Evolutionary conservation across 306 rosid genomes (phyloP), one percentile per base, ranked within the genome.

Genomic region (Lupinus albus): DNA sequence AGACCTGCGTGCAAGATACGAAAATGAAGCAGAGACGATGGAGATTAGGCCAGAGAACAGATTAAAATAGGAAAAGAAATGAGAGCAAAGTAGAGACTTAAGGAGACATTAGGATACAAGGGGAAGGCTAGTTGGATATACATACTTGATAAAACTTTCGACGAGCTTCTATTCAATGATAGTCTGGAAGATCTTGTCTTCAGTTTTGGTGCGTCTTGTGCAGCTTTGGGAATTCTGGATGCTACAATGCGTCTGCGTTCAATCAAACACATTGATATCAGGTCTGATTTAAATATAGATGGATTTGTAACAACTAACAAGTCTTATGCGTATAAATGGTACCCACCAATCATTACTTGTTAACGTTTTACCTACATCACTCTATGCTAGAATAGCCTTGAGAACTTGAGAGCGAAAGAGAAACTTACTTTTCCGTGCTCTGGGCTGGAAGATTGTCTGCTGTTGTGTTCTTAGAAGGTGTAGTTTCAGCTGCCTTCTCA

Each of bases 91-190:
- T 52, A 17, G 12, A 61, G 33, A 13, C 47, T 61, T 39, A 46
- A 28, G 49, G 52, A 69, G 33, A 57, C 55, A 44, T 38, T 51
- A 65, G 52, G 30, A 8, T 12, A 25, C 11, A 64, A 46, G 11
- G 14, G 42, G 25, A 69, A 18, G 35, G 49, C 25, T 33, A 59
- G 44, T 54, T 66, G 70, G 42, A 68, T 74, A 46, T 71, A 70
- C 91, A 11, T 87, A 94, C 99, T 84, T 53, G 91, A 69, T 68
- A 53, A 56, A 73, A 68, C 72, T 84, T 88, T 88, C 2, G 88
- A 78, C 71, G 91, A 83, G 82, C 91, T 91, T 79, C 62, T 84
- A 72, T 76, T 78, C 84, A 84, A 17, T 50, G 95, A 84, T 44
- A 77, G 63, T 64, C 86, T 83, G 49, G 95, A 82, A 39, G 85